phyloP scores from a whole-genome alignment of 257 asterid species.

The Cynanchum wilfordii region DNA sequence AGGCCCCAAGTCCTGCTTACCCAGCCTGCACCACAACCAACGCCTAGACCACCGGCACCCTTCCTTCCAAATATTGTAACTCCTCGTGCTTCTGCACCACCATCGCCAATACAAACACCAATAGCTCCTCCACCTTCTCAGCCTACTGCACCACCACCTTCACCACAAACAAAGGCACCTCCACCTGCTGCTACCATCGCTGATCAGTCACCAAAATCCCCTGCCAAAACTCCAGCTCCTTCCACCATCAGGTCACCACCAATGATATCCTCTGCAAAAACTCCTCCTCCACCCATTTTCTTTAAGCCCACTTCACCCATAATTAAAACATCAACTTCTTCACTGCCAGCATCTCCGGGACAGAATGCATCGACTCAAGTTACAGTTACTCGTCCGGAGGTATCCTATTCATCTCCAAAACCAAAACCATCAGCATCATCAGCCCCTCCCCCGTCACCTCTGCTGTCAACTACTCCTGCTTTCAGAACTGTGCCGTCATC shows the following conservation, averaged over 20 bases:
- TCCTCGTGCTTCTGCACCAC: conserved; percentile 10
- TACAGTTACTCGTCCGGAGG: conserved; percentile 5
- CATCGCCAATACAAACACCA: conserved; percentile 8
- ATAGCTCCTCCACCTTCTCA: background rate
- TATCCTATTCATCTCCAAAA: conserved; percentile 23
- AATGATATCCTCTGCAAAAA: conserved; percentile 6
- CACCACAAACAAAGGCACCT: conserved; percentile 10
- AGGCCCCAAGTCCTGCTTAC: conserved; percentile 11
- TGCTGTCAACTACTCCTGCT: conserved; percentile 23
- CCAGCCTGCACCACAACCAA: conserved; percentile 1
- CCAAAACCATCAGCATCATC: conserved; percentile 9
- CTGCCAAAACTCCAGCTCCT: conserved; percentile 4
- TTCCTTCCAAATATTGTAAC: background rate
- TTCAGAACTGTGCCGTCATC: conserved; percentile 5
- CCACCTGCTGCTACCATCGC: conserved; percentile 10
- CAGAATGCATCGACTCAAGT: conserved; percentile 9
- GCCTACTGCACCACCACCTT: conserved; percentile 8
- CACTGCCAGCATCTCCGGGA: conserved; percentile 6
- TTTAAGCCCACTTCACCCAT: conserved; percentile 10
- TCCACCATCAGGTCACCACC: conserved; percentile 7
- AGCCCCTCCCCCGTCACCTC: conserved; percentile 18
- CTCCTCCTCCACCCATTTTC: conserved; percentile 3
- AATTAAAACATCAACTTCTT: conserved; percentile 1
- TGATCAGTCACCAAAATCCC: background rate
- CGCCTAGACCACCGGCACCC: conserved; percentile 6